Evolutionary conservation across 1,284 basidiomycete species (phyloP), one percentile per base, ranked within the genome.

Genomic region (Moesziomyces parantarcticus): DNA sequence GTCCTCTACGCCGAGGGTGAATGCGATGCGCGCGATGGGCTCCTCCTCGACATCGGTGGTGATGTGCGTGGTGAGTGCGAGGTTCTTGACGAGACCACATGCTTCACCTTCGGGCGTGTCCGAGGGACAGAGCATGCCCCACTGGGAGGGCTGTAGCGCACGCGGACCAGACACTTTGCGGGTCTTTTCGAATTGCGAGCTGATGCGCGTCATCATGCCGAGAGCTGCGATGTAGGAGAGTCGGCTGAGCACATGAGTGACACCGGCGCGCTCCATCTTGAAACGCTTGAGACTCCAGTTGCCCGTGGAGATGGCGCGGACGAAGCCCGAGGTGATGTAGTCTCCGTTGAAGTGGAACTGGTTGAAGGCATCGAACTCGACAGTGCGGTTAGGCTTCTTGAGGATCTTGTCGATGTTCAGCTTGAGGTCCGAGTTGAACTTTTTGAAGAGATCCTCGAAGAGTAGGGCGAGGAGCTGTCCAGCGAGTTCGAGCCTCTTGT

Each of bases 61-160:
- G 84, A 99, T 99, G 85, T 99, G 97, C 3, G 97, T 99, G 95
- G 99, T 99, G 43, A 99, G 88, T 3, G 97, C 97, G 60, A 99
- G 86, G 85, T 99, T 99, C 87, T 99, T 99, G 50, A 99, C 97
- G 62, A 99, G 86, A 52, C 97, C 97, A 83, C 97, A 99, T 7
- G 97, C 97, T 85, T 99, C 97, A 83, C 97, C 97, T 90, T 99
- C 97, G 0, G 97, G 97, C 4, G 97, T 99, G 85, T 99, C 97
- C 81, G 93, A 95, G 0, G 97, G 93, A 85, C 97, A 99, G 22
- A 99, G 87, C 88, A 99, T 94, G 44, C 97, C 97, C 97, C 97
- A 99, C 85, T 99, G 97, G 87, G 91, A 93, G 11, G 97, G 95
- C 84, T 99, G 97, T 67, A 99, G 86, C 14, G 97, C 96, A 83